A percentile compares a stretch with the other conserved stretches of the same genome.
These are phyloP conservation scores for Calendula officinalis DNA, from an alignment of 129 eudicot species.

Conservation along the genomic window DNA sequence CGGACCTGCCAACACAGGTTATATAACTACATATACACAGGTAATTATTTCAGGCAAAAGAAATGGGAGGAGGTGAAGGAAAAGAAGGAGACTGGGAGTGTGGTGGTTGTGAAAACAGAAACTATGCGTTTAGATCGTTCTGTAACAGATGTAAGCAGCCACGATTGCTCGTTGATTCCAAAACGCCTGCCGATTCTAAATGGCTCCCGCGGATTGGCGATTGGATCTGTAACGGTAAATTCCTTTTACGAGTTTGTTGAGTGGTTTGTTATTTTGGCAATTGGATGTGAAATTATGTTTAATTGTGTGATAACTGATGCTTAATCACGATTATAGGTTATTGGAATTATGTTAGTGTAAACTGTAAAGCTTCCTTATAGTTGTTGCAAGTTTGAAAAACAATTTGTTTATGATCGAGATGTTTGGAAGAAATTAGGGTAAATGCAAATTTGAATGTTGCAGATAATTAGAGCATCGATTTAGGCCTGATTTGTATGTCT, in stretches of 20 bases:
- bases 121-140: constrained; percentile 89
- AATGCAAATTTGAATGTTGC: constrained; percentile 6
- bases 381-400: constrained; percentile 1
- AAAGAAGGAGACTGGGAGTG: constrained; percentile 99
- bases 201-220: constrained; percentile 97
- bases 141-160: constrained; percentile 96
- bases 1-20: not conserved
- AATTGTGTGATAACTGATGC: constrained; percentile 8
- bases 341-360: not conserved
- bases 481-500: not conserved
- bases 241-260: not conserved
- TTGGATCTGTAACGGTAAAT: constrained; percentile 88
- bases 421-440: constrained; percentile 8
- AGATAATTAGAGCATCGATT: constrained; percentile 5
- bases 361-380: not conserved
- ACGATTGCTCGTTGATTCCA: constrained; percentile 75
- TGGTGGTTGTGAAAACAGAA: constrained; percentile 67
- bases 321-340: constrained; percentile 13
- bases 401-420: constrained; percentile 4
- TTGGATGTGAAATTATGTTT: not conserved
- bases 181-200: constrained; percentile 83
- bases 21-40: not conserved
- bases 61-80: constrained; percentile 65
- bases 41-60: not conserved
- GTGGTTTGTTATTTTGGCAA: not conserved